These are phyloP conservation scores for Vigna reflexopilosa DNA, from an alignment of 306 rosid genomes.

Conservation along the genomic window DNA sequence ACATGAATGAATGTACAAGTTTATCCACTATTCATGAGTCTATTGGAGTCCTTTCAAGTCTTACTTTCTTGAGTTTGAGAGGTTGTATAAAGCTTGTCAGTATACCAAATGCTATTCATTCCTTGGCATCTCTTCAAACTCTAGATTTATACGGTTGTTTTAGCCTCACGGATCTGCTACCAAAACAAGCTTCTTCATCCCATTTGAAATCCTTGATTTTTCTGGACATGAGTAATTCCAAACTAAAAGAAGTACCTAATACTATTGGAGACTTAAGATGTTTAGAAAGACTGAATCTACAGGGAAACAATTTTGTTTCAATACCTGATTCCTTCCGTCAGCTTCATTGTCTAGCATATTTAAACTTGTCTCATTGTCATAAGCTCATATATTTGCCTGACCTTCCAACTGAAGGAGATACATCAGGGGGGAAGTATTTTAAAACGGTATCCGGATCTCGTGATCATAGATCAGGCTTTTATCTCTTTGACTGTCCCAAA, in stretches of 20 bases:
- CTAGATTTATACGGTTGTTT: neutral
- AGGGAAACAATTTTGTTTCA: neutral
- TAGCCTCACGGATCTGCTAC: no score
- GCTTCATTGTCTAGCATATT: neutral
- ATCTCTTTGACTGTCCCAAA: neutral
- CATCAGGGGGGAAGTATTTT: constrained; percentile 2
- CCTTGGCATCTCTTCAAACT: neutral
- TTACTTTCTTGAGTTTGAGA: constrained; percentile 7
- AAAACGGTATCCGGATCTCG: neutral
- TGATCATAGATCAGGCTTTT: constrained; percentile 13
- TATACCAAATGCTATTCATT: neutral
- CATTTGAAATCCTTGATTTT: neutral
- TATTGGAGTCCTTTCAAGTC: neutral
- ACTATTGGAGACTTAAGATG: neutral
- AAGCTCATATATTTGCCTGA: fast-evolving
- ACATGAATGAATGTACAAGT: neutral
- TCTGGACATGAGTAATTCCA: neutral
- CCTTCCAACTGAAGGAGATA: neutral
- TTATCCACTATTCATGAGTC: neutral
- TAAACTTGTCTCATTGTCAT: neutral
- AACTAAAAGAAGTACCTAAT: neutral
- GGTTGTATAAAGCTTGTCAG: neutral
- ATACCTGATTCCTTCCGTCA: neutral
- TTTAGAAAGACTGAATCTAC: constrained; percentile 10
- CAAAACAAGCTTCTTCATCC: neutral